Conservation (phyloP, 805 yeast genomes). For the Sugiyamaella americana region DNA sequence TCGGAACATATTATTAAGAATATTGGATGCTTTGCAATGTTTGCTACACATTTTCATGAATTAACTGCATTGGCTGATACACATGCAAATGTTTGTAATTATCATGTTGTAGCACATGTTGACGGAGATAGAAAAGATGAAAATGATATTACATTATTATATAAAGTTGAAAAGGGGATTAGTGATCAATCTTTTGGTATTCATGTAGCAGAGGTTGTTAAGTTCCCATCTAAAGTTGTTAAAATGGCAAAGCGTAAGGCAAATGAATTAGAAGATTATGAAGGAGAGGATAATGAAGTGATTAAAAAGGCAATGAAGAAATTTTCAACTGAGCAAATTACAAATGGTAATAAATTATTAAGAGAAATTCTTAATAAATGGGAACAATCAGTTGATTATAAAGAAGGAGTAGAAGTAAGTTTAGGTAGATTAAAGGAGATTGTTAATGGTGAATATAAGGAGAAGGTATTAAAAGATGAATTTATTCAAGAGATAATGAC, state of each 20-base stretch:
- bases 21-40: constrained; percentile 71
- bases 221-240: constrained; percentile 84
- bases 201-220: constrained; percentile 93
- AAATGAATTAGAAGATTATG: constrained; percentile 67
- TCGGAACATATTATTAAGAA: constrained; percentile 73
- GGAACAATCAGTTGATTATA: constrained; percentile 21
- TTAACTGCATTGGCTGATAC: constrained; percentile 70
- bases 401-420: constrained; percentile 8
- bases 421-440: constrained; percentile 11
- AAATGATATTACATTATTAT: constrained; percentile 76
- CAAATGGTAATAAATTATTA: constrained; percentile 46
- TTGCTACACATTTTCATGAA: constrained; percentile 98
- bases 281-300: constrained; percentile 33
- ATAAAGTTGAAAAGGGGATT: constrained; percentile 94
- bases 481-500: constrained; percentile 16
- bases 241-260: constrained; percentile 96
- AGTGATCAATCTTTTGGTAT: constrained; percentile 96
- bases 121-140: constrained; percentile 28
- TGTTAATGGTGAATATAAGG: constrained; percentile 10
- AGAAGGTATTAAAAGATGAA: constrained; percentile 6
- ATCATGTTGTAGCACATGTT: constrained; percentile 91
- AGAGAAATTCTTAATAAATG: constrained; percentile 40
- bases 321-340: constrained; percentile 47
- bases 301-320: constrained; percentile 40
- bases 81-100: constrained; percentile 57